phyloP scores from a whole-genome alignment of 2,329 filamentous ascomycete species.

The Sarocladium oryzae region DNA sequence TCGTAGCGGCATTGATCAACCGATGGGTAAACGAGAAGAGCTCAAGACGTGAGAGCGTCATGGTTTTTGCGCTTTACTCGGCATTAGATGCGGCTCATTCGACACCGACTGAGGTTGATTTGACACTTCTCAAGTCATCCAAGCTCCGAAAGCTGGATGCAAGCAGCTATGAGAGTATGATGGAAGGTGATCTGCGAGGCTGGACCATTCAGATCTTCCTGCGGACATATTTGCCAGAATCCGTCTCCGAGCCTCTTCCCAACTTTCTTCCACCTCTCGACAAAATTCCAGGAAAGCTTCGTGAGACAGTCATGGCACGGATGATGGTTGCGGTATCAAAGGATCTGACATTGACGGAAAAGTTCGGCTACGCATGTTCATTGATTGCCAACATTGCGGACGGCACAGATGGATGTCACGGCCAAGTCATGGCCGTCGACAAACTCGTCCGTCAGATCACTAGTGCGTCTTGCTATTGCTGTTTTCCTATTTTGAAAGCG shows the following conservation, averaged over 20 bases:
- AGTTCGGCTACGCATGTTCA: not conserved
- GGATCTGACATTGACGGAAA: not conserved
- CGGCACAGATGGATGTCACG: constrained; percentile 17
- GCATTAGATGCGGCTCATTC: constrained; percentile 25
- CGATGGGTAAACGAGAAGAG: constrained; percentile 24
- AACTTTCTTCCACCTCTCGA: constrained; percentile 26
- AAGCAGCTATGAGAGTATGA: constrained; percentile 26
- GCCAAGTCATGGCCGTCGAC: constrained; percentile 38
- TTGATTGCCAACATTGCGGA: not conserved
- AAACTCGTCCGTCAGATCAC: constrained; percentile 27
- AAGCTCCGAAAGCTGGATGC: constrained; percentile 26
- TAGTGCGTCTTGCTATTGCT: not conserved
- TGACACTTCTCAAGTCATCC: constrained; percentile 21
- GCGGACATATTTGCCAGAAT: constrained; percentile 27
- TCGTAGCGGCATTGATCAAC: constrained; percentile 19
- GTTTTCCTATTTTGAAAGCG: not conserved
- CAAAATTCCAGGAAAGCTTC: constrained; percentile 21
- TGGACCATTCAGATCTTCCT: constrained; percentile 43
- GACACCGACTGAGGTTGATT: constrained; percentile 12
- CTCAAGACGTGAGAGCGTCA: not conserved
- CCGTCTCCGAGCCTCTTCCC: constrained; percentile 25
- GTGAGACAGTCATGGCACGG: constrained; percentile 26
- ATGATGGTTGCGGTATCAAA: constrained; percentile 25
- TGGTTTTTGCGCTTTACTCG: constrained; percentile 23
- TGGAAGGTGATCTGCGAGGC: constrained; percentile 29